These are phyloP conservation scores for Casuarina equisetifolia DNA, from an alignment of 306 rosid species.

Conservation along the genomic window DNA sequence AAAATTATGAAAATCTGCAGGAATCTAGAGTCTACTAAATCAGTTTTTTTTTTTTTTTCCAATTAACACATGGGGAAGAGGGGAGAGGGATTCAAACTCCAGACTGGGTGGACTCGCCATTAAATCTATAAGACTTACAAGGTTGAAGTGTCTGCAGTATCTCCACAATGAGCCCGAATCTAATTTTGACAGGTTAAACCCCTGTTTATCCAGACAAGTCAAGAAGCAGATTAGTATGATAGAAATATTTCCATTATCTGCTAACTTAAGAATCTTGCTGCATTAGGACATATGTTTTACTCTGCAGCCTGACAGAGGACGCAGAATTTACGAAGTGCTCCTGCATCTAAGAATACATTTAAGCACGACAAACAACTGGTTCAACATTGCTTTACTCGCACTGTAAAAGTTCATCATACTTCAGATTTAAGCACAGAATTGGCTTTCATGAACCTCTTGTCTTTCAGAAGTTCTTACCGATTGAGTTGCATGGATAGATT, in stretches of 20 bases:
- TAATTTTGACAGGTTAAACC: conserved; percentile 49
- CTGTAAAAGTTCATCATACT: neutral
- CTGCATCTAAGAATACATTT: neutral
- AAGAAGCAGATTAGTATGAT: neutral
- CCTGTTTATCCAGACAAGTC: conserved; percentile 30
- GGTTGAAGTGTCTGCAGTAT: conserved; percentile 63
- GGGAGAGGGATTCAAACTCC: no score
- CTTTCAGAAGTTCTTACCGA: conserved; percentile 32
- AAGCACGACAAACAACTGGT: neutral
- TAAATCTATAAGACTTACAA: conserved; percentile 37
- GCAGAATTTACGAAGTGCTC: neutral
- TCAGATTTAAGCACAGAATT: neutral
- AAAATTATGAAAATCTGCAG: neutral
- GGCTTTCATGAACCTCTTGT: neutral
- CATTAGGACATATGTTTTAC: no score
- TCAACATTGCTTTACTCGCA: neutral
- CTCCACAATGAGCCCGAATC: conserved; percentile 57
- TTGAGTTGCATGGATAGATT: conserved; percentile 45
- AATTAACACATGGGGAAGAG: no score
- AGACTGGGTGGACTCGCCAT: no score
- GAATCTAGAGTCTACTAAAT: neutral
- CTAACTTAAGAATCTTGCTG: neutral
- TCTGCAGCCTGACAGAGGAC: neutral
- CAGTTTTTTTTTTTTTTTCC: neutral
- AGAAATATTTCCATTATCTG: neutral